Percentiles rank a stretch among this genome's conserved stretches.
Evolutionary conservation across 371 early-diverging fungal genomes (phyloP).

Genomic region (Apophysomyces ossiformis): DNA sequence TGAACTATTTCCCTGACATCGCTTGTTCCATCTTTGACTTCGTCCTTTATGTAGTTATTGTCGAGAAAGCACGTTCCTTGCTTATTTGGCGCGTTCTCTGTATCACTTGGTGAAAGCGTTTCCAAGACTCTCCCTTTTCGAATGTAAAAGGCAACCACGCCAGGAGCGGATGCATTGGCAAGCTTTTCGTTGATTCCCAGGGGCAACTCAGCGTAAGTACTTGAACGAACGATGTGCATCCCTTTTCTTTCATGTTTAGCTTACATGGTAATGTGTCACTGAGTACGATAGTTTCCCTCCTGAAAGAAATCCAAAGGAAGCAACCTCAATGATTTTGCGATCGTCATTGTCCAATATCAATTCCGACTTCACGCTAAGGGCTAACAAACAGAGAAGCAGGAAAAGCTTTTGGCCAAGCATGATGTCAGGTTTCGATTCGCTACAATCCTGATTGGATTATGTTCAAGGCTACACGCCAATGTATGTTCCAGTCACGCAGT

Average conservation of each 20-base stretch:
- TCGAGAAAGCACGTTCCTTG: constrained; percentile 33
- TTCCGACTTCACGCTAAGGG: constrained; percentile 19
- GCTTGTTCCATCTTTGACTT: constrained; percentile 36
- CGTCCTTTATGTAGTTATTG: constrained; percentile 33
- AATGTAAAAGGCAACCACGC: constrained; percentile 42
- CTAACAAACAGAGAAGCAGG: not conserved
- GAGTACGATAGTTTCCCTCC: constrained; percentile 49
- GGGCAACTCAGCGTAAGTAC: no score
- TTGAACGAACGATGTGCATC: not conserved
- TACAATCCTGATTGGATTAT: not conserved
- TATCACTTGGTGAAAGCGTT: constrained; percentile 14
- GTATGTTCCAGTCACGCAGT: no score
- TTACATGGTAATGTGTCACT: constrained; percentile 48
- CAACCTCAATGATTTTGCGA: constrained; percentile 44
- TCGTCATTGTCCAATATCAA: constrained; percentile 47
- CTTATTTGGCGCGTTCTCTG: constrained; percentile 1
- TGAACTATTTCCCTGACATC: constrained; percentile 21
- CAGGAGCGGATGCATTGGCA: constrained; percentile 22
- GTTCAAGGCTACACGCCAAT: no score
- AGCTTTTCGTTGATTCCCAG: constrained; percentile 1
- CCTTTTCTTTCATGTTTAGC: no score
- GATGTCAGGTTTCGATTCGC: not conserved
- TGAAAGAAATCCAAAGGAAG: constrained; percentile 56
- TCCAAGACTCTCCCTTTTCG: constrained; percentile 27
- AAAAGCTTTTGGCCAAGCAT: not conserved